phyloP scores from a whole-genome alignment of 2,329 filamentous ascomycete genomes.

The Colletotrichum gloeosporioides region DNA sequence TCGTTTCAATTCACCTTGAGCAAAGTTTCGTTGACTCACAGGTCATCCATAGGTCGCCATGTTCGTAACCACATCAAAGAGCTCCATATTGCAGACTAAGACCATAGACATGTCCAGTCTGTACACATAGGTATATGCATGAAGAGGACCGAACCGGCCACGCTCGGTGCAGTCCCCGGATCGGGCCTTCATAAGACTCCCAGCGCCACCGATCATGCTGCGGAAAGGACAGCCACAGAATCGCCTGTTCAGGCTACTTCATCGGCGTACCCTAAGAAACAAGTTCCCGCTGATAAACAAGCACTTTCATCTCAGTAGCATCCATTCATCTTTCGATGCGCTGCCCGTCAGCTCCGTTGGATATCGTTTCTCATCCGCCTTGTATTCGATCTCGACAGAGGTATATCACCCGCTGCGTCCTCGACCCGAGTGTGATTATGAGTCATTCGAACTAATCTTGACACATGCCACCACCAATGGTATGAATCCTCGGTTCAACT shows the following conservation, averaged over 20 bases:
- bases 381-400: rapidly evolving
- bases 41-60: not conserved
- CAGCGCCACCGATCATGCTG: not conserved
- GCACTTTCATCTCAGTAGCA: not conserved
- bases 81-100: not conserved
- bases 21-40: not conserved
- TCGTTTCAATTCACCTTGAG: rapidly evolving
- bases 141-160: not conserved
- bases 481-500: not conserved
- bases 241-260: too few relatives aligned
- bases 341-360: not conserved
- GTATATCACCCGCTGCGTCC: not conserved
- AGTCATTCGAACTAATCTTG: not conserved
- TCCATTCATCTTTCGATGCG: rapidly evolving
- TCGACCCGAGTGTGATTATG: rapidly evolving
- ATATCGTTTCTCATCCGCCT: rapidly evolving
- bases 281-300: not conserved
- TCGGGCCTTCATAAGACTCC: not conserved
- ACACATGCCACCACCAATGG: not conserved
- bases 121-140: not conserved
- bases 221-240: not conserved
- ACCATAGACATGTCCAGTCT: not conserved
- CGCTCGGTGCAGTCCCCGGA: not conserved
- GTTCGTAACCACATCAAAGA: not conserved
- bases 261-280: rapidly evolving